Evolutionary conservation across 139 green algal species (phyloP).

Genomic region (Auxenochlorella pyrenoidosa): DNA sequence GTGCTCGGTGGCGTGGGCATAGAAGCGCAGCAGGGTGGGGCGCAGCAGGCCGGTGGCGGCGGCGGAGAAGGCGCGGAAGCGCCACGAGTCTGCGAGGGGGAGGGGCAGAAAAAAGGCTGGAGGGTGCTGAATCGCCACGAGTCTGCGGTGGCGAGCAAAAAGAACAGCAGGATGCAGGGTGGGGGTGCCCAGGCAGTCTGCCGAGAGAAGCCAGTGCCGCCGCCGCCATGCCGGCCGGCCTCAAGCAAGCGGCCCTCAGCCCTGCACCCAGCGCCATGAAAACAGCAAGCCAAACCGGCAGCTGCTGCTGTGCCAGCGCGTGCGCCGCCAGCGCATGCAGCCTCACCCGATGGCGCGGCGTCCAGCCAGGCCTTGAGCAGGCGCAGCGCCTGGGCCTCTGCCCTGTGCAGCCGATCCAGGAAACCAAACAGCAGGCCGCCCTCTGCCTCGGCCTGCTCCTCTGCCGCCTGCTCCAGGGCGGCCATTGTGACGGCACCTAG

Average conservation of each 20-base stretch:
- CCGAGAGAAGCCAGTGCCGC: too few relatives aligned
- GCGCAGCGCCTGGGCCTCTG: constrained; percentile 63
- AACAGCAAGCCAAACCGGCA: too few relatives aligned
- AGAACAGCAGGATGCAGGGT: too few relatives aligned
- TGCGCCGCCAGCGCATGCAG: too few relatives aligned
- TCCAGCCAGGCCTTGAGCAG: constrained; percentile 79
- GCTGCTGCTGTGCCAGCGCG: too few relatives aligned
- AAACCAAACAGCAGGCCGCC: not conserved
- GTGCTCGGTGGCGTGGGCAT: constrained; percentile 78
- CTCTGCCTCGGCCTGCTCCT: not conserved
- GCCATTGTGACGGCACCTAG: not conserved
- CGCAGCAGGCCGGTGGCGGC: constrained; percentile 45
- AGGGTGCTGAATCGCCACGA: too few relatives aligned
- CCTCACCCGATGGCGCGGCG: not conserved
- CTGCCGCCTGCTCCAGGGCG: not conserved
- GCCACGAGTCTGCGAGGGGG: constrained; percentile 36
- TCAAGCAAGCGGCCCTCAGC: too few relatives aligned
- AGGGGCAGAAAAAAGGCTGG: not conserved
- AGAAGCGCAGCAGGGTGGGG: constrained; percentile 76
- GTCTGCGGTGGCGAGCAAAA: too few relatives aligned
- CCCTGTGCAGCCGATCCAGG: not conserved
- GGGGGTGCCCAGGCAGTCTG: too few relatives aligned
- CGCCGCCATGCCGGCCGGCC: too few relatives aligned
- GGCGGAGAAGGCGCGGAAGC: constrained; percentile 53
- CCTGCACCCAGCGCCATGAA: too few relatives aligned